A percentile compares a stretch with the other conserved stretches of the same genome.
Conservation (phyloP, 768 basidiomycete genomes). For the Macrocybe gigantea region DNA sequence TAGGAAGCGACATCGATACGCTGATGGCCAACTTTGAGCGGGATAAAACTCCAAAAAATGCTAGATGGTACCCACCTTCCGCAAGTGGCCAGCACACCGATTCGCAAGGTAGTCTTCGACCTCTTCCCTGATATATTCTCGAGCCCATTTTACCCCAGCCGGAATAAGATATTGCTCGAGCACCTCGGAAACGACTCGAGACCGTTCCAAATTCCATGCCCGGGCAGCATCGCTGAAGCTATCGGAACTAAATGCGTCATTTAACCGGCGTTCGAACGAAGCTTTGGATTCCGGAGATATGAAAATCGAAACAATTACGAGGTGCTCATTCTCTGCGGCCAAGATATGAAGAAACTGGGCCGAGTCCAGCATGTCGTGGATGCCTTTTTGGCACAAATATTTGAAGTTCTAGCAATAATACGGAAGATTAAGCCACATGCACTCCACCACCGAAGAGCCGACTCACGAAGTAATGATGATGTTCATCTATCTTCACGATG, state of each 20-base stretch:
- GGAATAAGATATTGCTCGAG: slow-evolving; percentile 82
- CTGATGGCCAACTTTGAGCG: slow-evolving; percentile 30
- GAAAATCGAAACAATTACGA: slow-evolving; percentile 71
- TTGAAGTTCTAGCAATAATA: slow-evolving; percentile 74
- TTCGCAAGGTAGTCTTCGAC: slow-evolving; percentile 79
- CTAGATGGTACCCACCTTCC: slow-evolving; percentile 46
- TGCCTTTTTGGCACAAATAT: slow-evolving; percentile 79
- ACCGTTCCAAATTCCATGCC: slow-evolving; percentile 88
- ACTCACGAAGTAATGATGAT: slow-evolving; percentile 67
- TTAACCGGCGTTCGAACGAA: slow-evolving; percentile 70
- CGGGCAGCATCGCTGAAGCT: slow-evolving; percentile 79
- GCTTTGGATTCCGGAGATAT: slow-evolving; percentile 58
- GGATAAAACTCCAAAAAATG: slow-evolving; percentile 9
- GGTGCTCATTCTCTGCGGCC: slow-evolving; percentile 81
- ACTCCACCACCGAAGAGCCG: not conserved
- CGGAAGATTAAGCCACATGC: slow-evolving; percentile 2
- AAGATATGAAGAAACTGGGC: slow-evolving; percentile 90
- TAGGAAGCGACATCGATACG: slow-evolving; percentile 82
- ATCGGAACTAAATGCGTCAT: slow-evolving; percentile 79
- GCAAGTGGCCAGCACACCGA: slow-evolving; percentile 61
- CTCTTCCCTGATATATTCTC: slow-evolving; percentile 85
- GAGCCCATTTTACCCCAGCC: slow-evolving; percentile 78
- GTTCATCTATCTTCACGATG: slow-evolving; percentile 66
- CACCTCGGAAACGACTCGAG: slow-evolving; percentile 71
- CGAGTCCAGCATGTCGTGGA: slow-evolving; percentile 59